Conservation (phyloP, 768 basidiomycete genomes). For the Leccinum longicurvipes region DNA sequence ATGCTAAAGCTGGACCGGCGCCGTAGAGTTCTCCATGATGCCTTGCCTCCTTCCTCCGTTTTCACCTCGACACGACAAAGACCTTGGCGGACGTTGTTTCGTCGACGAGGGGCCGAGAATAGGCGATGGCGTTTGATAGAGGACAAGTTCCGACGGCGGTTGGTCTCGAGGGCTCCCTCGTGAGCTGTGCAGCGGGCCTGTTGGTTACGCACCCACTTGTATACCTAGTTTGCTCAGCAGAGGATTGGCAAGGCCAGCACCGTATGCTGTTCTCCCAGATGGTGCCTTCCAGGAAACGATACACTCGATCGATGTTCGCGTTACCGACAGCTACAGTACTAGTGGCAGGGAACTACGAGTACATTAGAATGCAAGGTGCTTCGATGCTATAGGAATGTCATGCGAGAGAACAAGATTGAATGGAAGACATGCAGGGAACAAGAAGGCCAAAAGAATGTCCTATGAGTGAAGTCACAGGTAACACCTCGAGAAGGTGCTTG, state of each 20-base stretch:
- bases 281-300: not conserved
- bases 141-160: slow-evolving; percentile 21
- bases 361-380: slow-evolving; percentile 22
- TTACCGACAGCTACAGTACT: slow-evolving; percentile 14
- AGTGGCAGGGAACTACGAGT: slow-evolving; percentile 13
- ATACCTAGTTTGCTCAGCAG: not conserved
- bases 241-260: not conserved
- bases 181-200: not conserved
- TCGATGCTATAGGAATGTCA: slow-evolving; percentile 7
- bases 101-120: slow-evolving; percentile 30
- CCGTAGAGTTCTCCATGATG: slow-evolving; percentile 3
- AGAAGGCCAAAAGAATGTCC: slow-evolving; percentile 13
- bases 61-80: slow-evolving; percentile 9
- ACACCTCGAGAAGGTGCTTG: slow-evolving; percentile 77
- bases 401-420: slow-evolving; percentile 3
- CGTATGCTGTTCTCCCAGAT: not conserved
- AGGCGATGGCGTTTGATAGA: slow-evolving; percentile 26
- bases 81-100: slow-evolving; percentile 23
- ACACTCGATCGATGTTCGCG: slow-evolving; percentile 12
- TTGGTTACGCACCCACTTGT: not conserved
- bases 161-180: not conserved
- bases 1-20: slow-evolving; percentile 23
- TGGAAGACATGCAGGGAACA: slow-evolving; percentile 1
- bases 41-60: slow-evolving; percentile 7
- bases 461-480: slow-evolving; percentile 44